Base-by-base conservation (phyloP, 2,329 filamentous ascomycete species). In the Trichoderma sp. region DNA sequence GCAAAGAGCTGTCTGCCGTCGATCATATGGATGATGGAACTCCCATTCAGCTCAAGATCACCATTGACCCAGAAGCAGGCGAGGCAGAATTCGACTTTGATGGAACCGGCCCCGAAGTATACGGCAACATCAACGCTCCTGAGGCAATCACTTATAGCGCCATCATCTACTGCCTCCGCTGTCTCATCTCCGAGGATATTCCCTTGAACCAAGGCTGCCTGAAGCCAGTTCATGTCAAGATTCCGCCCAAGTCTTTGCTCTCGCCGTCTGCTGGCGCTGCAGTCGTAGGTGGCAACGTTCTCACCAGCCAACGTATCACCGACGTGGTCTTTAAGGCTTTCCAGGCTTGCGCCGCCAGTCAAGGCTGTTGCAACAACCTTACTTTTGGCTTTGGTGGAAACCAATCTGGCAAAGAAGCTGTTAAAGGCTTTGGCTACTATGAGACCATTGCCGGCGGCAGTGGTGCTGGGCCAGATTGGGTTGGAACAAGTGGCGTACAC, bases 21-120 rank as follows among this genome's bases (percentile, higher is more conserved):
- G 92, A 96, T 74, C 91, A 89, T 78, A 95, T 96, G 92, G 92
- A 96, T 74, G 92, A 96, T 71, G 92, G 92, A 5, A 91, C 87
- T 3, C 92, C 92, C 0, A 95, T 96, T 73, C 83, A 85, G 52
- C 84, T 96, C 3, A 91, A 89, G 72, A 85, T 96, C 68, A 91
- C 86, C 1, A 96, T 96, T 70, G 88, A 95, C 73, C 86, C 87
- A 0, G 85, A 89, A 0, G 90, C 91, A 71, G 92, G 92, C 29
- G 92, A 93, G 71, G 92, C 92, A 0, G 83, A 91, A 1, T 96
- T 96, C 73, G 92, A 96, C 76, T 96, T 96, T 77, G 85, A 83
- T 0, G 92, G 92, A 24, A 96, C 92, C 0, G 92, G 92, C 0
- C 89, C 91, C 0, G 91, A 96, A 79, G 91, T 93, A 0, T 93